A percentile compares a stretch with the other conserved stretches of the same genome.
phyloP scores from a whole-genome alignment of 2,329 filamentous ascomycete species.

The Pseudovirgaria hyperparasitica region DNA sequence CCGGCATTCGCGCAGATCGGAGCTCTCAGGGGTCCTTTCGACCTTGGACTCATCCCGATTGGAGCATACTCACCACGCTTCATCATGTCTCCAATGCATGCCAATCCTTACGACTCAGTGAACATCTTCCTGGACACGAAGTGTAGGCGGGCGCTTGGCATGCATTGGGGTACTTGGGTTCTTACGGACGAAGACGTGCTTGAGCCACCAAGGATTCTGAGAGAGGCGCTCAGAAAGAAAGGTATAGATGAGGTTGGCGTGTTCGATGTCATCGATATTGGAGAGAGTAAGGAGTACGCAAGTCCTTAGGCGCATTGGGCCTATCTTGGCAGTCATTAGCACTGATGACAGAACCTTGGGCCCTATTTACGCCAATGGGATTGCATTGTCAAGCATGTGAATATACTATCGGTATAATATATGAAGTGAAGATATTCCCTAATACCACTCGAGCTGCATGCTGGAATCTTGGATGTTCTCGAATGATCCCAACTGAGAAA shows the following conservation, averaged over 20 bases:
- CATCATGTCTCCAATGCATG: slow-evolving; percentile 71
- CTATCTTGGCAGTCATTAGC: no score
- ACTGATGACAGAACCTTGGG: no score
- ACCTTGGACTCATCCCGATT: slow-evolving; percentile 85
- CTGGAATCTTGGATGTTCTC: no score
- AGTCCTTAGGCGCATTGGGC: no score
- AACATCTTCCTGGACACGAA: slow-evolving; percentile 79
- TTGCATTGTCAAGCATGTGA: no score
- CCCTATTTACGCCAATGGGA: no score
- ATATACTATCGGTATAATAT: no score
- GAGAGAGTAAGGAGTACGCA: slow-evolving; percentile 63
- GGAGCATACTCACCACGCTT: slow-evolving; percentile 69
- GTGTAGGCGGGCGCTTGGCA: slow-evolving; percentile 67
- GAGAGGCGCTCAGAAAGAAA: slow-evolving; percentile 55
- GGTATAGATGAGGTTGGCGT: slow-evolving; percentile 56
- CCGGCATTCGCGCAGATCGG: slow-evolving; percentile 83
- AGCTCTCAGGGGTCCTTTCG: slow-evolving; percentile 67
- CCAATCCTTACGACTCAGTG: slow-evolving; percentile 74
- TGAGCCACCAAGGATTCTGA: slow-evolving; percentile 65
- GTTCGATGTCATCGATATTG: slow-evolving; percentile 76
- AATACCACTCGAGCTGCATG: no score
- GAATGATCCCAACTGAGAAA: no score
- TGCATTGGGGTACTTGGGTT: slow-evolving; percentile 86
- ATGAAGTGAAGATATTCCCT: no score
- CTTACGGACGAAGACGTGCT: slow-evolving; percentile 74